phyloP scores from a whole-genome alignment of 805 yeast genomes.

The Myxozyma sirexii region DNA sequence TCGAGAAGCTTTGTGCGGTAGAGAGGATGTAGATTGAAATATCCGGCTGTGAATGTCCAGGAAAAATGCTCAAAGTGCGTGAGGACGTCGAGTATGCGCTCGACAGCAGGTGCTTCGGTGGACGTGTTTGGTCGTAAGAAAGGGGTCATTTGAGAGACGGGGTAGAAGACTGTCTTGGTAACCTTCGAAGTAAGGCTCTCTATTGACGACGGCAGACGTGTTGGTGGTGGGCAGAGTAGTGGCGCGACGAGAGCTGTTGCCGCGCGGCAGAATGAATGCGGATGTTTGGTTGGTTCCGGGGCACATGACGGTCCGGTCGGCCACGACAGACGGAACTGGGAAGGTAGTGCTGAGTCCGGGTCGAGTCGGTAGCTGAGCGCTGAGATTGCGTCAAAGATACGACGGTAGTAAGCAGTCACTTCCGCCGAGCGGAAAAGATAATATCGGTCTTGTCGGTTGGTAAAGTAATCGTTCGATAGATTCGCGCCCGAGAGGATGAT shows the following conservation, averaged over 20 bases:
- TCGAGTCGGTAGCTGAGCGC: slow-evolving; percentile 68
- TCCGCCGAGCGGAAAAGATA: slow-evolving; percentile 62
- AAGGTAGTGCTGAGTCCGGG: slow-evolving; percentile 46
- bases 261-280: slow-evolving; percentile 35
- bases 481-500: slow-evolving; percentile 90
- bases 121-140: slow-evolving; percentile 66
- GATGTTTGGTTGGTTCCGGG: slow-evolving; percentile 58
- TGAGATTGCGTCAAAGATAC: slow-evolving; percentile 69
- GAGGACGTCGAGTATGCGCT: slow-evolving; percentile 48
- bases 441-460: slow-evolving; percentile 93
- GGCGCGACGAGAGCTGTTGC: slow-evolving; percentile 61
- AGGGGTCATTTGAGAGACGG: slow-evolving; percentile 90
- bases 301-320: slow-evolving; percentile 52
- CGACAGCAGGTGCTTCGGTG: slow-evolving; percentile 76
- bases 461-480: slow-evolving; percentile 85
- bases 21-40: slow-evolving; percentile 85
- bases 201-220: slow-evolving; percentile 18
- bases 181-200: not conserved
- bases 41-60: slow-evolving; percentile 95
- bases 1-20: slow-evolving; percentile 61
- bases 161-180: slow-evolving; percentile 72
- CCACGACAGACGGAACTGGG: slow-evolving; percentile 69
- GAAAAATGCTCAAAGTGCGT: slow-evolving; percentile 48
- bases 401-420: slow-evolving; percentile 72
- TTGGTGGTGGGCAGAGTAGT: slow-evolving; percentile 51